Evolutionary conservation across 129 eudicot genomes (phyloP).

Genomic region (Pittosporum tobira): DNA sequence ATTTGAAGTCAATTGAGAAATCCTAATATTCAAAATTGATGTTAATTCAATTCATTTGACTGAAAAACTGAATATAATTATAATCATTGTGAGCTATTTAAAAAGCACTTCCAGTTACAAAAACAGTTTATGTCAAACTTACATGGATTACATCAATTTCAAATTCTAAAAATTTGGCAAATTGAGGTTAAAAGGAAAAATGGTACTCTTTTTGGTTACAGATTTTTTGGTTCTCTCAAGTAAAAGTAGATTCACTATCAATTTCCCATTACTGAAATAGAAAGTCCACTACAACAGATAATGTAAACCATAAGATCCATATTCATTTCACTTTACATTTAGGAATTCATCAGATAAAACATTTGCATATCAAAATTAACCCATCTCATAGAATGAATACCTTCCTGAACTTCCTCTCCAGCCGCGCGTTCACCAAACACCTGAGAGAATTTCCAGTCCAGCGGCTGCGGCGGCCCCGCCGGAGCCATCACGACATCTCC

Average conservation of each 20-base stretch:
- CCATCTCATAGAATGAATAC: too few relatives aligned
- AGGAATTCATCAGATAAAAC: neutral
- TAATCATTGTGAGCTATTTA: too few relatives aligned
- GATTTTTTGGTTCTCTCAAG: neutral
- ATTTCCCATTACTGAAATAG: neutral
- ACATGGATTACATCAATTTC: too few relatives aligned
- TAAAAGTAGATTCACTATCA: neutral
- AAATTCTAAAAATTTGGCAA: too few relatives aligned
- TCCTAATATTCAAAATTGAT: too few relatives aligned
- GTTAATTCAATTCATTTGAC: too few relatives aligned
- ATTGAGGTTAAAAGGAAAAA: too few relatives aligned
- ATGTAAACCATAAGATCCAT: neutral
- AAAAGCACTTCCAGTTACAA: too few relatives aligned
- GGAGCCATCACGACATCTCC: constrained; percentile 28
- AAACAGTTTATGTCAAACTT: neutral
- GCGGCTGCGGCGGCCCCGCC: constrained; percentile 12
- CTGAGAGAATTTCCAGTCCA: constrained; percentile 55
- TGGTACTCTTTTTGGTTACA: too few relatives aligned
- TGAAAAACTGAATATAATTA: too few relatives aligned
- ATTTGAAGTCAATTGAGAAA: too few relatives aligned
- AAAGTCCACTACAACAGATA: neutral
- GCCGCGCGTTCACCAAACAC: constrained; percentile 48
- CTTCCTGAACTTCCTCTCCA: constrained; percentile 54
- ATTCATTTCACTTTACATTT: neutral
- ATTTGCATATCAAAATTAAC: neutral